Conservation (phyloP, 129 eudicot genomes). For the Glebionis coronaria region DNA sequence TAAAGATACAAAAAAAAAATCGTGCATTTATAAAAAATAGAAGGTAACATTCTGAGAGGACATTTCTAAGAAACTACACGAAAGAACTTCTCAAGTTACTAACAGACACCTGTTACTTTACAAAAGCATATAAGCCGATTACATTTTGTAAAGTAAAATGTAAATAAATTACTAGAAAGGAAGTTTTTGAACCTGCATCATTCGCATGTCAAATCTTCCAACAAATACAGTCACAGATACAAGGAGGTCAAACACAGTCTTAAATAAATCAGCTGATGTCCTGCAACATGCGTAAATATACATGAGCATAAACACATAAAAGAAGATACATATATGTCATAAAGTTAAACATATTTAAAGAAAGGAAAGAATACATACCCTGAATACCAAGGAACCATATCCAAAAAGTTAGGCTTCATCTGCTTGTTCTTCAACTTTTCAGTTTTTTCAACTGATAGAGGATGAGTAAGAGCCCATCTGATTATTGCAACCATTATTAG, state of each 20-base stretch:
- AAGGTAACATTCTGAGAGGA: too few species aligned
- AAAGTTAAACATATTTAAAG: background rate
- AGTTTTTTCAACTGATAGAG: slow-evolving; percentile 72
- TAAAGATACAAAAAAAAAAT: too few species aligned
- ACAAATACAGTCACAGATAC: slow-evolving; percentile 97
- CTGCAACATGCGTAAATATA: slow-evolving; percentile 42
- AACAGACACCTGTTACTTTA: background rate
- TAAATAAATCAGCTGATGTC: slow-evolving; percentile 97
- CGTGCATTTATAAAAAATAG: too few species aligned
- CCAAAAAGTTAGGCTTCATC: slow-evolving; percentile 87
- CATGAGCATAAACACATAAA: background rate
- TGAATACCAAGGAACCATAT: slow-evolving; percentile 99
- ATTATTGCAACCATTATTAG: slow-evolving; percentile 15
- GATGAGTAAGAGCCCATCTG: slow-evolving; percentile 99
- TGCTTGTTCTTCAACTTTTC: slow-evolving; percentile 86
- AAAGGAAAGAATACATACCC: slow-evolving; percentile 47
- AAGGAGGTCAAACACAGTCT: slow-evolving; percentile 93
- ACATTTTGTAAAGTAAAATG: background rate
- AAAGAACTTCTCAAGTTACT: background rate
- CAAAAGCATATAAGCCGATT: too few species aligned
- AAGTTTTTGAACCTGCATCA: slow-evolving; percentile 81
- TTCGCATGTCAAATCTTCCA: slow-evolving; percentile 99
- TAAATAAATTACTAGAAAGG: background rate
- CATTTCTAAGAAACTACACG: too few species aligned
- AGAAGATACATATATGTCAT: slow-evolving; percentile 5